These are phyloP conservation scores for Fusarium sp. DNA, from an alignment of 2,329 filamentous ascomycete species.

Conservation along the genomic window DNA sequence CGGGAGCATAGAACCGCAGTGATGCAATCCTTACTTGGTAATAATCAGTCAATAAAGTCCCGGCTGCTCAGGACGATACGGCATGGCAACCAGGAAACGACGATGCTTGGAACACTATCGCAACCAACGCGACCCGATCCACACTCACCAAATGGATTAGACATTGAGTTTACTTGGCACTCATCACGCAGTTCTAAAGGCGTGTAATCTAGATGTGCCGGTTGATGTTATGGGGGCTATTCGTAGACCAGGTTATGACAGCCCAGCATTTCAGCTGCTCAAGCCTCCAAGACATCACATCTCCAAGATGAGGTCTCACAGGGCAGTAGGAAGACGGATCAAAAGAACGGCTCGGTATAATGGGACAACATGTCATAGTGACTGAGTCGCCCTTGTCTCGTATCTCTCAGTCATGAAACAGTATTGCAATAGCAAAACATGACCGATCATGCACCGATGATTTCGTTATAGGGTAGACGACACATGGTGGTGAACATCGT, in stretches of 20 bases:
- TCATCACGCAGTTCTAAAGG: conserved; percentile 10
- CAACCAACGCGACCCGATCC: not conserved
- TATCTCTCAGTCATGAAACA: conserved; percentile 5
- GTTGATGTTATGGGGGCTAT: conserved; percentile 7
- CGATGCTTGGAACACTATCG: not conserved
- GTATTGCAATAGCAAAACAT: not conserved
- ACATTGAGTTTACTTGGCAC: conserved; percentile 27
- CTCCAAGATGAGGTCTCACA: conserved; percentile 4
- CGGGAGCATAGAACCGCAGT: not conserved
- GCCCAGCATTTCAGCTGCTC: not conserved
- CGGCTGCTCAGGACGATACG: not conserved
- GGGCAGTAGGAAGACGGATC: conserved; percentile 4
- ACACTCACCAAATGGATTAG: conserved; percentile 6
- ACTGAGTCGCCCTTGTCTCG: conserved; percentile 9
- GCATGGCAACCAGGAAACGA: not conserved
- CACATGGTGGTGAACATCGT: not conserved
- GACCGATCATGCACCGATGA: not conserved
- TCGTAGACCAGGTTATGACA: not conserved
- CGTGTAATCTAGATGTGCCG: not conserved
- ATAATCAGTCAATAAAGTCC: not conserved
- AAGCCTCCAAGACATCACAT: conserved; percentile 24
- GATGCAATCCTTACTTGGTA: conserved; percentile 4
- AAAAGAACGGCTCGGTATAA: not conserved
- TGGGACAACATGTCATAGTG: conserved; percentile 30
- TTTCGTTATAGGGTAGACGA: conserved; percentile 26